Evolutionary conservation across 768 basidiomycete species (phyloP), one percentile per base, ranked within the genome.

Genomic region (Tricholoma sp.): DNA sequence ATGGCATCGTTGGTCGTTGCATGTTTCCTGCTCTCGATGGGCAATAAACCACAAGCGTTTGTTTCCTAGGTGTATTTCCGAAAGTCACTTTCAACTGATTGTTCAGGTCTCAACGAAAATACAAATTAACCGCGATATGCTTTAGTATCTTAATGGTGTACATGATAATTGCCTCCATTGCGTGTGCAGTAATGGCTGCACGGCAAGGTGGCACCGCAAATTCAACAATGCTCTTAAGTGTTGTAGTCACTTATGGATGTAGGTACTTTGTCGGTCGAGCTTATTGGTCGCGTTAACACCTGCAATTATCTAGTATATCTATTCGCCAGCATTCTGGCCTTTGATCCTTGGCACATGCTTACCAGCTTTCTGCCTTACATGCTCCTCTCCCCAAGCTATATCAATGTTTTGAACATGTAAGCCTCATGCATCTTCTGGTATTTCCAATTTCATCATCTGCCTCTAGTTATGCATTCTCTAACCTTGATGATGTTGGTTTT

Each of bases 311-410:
- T 54, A 87, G 86, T 90, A 37, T 97, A 91, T 70, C 75, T 88
- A 5, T 74, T 88, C 34, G 81, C 89, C 44, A 88, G 88, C 58
- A 61, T 97, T 37, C 73, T 98, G 39, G 91, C 93, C 0, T 82
- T 95, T 56, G 97, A 99, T 70, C 95, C 97, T 4, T 95, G 93
- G 92, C 96, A 98, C 72, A 85, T 98, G 76, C 49, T 97, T 60
- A 98, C 95, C 8, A 94, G 91, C 63, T 94, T 94, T 65, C 62
- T 86, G 12, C 93, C 91, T 50, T 99, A 97, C 66, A 71, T 98
- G 65, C 74, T 98, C 17, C 80, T 97, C 54, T 90, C 87, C 2
- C 92, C 94, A 28, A 85, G 83, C 29, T 90, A 89, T 61, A 80
- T 91, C 66, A 89, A 88, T 66, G 77, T 90, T 57, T 70, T 91